Evolutionary conservation across 495 filamentous ascomycete species (phyloP), one percentile per base, ranked within the genome.

Genomic region (Lophiotrema nucula): DNA sequence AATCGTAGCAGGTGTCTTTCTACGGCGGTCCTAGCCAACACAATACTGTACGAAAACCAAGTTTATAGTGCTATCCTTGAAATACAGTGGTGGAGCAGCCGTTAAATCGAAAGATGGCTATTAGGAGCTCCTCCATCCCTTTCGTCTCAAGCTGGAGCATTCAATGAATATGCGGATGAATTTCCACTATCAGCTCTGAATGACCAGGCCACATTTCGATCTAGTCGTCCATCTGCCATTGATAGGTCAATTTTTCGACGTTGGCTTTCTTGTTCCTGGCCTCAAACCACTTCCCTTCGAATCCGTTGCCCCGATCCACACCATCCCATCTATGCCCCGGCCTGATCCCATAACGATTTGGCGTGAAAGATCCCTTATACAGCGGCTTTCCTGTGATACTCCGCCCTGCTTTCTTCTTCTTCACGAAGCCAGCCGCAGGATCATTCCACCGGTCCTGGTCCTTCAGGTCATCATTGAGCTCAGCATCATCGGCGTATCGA

Each of bases 241-340:
- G 79, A 73, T 96, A 96, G 67, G 95, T 88, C 72, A 97, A 68
- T 33, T 87, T 81, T 70, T 86, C 85, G 57, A 84, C 77, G 69
- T 88, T 83, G 68, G 81, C 81, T 72, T 79, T 83, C 69, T 81
- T 73, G 73, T 96, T 95, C 70, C 88, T 76, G 24, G 90, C 88
- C 69, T 86, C 85, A 75, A 97, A 97, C 79, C 89, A 87, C 73
- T 97, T 89, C 72, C 82, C 89, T 77, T 98, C 93, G 69, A 96
- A 97, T 38, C 92, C 91, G 78, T 88, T 98, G 19, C 87, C 79
- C 62, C 93, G 78, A 81, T 98, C 95, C 37, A 98, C 95, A 13
- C 95, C 95, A 82, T 99, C 93, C 93, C 93, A 99, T 65, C 87
- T 74, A 76, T 95, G 86, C 6, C 93, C 95, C 2, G 93, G 93